Percentiles rank a stretch among this genome's conserved stretches.
Conservation (phyloP, 805 yeast genomes). For the Candida sithepensis region DNA sequence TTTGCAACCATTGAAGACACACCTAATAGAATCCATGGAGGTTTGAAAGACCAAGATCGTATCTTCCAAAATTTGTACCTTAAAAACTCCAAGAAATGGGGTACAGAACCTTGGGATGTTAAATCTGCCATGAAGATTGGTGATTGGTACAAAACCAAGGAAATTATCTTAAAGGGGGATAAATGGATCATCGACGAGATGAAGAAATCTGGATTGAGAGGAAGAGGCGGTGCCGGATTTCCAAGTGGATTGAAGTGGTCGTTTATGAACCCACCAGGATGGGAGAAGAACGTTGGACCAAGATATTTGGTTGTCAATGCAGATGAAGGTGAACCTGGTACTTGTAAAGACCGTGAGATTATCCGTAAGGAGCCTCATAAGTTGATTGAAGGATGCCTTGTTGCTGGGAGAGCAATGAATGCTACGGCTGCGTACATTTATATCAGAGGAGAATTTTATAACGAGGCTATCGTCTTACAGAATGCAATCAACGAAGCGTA, state of each 20-base stretch:
- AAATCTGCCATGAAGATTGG: constrained; percentile 76
- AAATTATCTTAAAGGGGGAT: constrained; percentile 77
- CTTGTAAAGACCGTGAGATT: constrained; percentile 90
- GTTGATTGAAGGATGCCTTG: constrained; percentile 85
- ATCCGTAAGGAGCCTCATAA: constrained; percentile 90
- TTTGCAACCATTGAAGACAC: constrained; percentile 45
- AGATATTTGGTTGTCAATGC: constrained; percentile 87
- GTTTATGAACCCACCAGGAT: constrained; percentile 92
- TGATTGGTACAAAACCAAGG: constrained; percentile 91
- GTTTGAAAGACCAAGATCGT: constrained; percentile 77
- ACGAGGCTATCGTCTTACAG: constrained; percentile 72
- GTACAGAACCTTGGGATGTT: constrained; percentile 52
- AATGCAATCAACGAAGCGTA: constrained; percentile 86
- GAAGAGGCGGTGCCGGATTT: constrained; percentile 94
- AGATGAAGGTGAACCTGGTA: constrained; percentile 94
- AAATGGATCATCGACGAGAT: constrained; percentile 87
- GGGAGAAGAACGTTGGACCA: constrained; percentile 91
- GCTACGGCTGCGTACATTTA: constrained; percentile 91
- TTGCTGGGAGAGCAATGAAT: constrained; percentile 90
- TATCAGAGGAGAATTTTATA: constrained; percentile 87
- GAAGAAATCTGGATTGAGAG: constrained; percentile 80
- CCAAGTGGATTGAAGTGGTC: constrained; percentile 92
- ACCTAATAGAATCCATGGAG: constrained; percentile 62
- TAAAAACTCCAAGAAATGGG: constrained; percentile 51
- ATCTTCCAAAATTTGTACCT: constrained; percentile 78